Conservation (phyloP, 352 stramenopile species). For the Phytophthora vignae region DNA sequence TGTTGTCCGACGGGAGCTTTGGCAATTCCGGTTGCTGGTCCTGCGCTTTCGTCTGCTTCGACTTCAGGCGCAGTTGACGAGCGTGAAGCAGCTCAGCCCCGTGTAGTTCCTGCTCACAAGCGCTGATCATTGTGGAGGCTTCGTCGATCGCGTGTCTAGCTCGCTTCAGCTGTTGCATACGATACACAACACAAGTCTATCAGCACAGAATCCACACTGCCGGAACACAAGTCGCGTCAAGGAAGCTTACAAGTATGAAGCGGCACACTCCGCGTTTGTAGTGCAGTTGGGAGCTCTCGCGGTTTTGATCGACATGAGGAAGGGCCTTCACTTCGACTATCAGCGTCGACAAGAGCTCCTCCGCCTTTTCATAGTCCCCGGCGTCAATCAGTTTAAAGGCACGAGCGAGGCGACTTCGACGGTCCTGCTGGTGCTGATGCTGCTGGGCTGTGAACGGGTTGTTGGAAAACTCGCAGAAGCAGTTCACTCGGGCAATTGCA, state of each 20-base stretch:
- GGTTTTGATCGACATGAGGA: constrained; percentile 5
- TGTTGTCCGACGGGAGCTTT: not conserved
- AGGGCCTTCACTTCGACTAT: constrained; percentile 32
- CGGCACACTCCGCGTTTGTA: constrained; percentile 57
- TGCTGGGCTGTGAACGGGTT: constrained; percentile 61
- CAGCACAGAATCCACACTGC: not conserved
- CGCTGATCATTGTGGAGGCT: constrained; percentile 18
- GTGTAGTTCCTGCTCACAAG: constrained; percentile 19
- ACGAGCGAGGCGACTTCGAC: constrained; percentile 25
- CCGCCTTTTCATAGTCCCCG: constrained; percentile 33
- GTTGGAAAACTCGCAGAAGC: constrained; percentile 68
- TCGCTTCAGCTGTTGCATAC: no score
- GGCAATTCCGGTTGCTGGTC: constrained; percentile 13
- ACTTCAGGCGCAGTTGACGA: constrained; percentile 16
- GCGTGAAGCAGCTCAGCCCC: constrained; percentile 23
- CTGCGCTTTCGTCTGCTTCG: constrained; percentile 2
- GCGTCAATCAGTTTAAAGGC: constrained; percentile 45
- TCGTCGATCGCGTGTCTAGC: constrained; percentile 29
- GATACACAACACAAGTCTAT: no score
- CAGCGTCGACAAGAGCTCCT: constrained; percentile 41
- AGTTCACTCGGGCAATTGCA: constrained; percentile 31
- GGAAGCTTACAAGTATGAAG: constrained; percentile 45
- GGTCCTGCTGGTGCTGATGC: constrained; percentile 7
- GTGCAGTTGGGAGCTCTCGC: constrained; percentile 38
- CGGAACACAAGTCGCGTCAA: not conserved